Evolutionary conservation across 148 eudicot genomes (phyloP).

Genomic region (Beta vulgaris): DNA sequence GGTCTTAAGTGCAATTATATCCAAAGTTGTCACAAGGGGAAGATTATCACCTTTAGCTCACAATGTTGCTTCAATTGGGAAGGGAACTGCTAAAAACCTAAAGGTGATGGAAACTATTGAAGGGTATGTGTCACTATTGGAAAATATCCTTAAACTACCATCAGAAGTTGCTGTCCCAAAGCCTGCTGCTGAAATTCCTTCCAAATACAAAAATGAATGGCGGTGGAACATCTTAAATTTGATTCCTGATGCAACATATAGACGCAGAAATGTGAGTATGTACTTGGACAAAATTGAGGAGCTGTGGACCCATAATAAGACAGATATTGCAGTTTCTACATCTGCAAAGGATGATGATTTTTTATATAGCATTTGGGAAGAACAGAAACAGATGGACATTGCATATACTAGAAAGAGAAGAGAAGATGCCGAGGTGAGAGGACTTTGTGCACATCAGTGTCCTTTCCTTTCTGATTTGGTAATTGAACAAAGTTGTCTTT

Average conservation of each 20-base stretch:
- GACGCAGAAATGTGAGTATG: conserved; percentile 34
- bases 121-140: conserved; percentile 68
- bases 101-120: conserved; percentile 67
- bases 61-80: conserved; percentile 67
- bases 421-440: conserved; percentile 81
- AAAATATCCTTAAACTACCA: conserved; percentile 60
- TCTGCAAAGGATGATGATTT: conserved; percentile 42
- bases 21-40: conserved; percentile 53
- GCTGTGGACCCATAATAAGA: conserved; percentile 32
- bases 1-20: conserved; percentile 46
- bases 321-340: conserved; percentile 30
- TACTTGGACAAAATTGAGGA: conserved; percentile 54
- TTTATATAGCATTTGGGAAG: conserved; percentile 68
- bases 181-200: conserved; percentile 50
- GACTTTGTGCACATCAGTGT: background rate
- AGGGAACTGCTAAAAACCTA: conserved; percentile 56
- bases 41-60: conserved; percentile 59
- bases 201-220: conserved; percentile 63
- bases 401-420: conserved; percentile 51
- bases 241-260: conserved; percentile 30
- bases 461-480: background rate
- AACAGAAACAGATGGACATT: conserved; percentile 51
- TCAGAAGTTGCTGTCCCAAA: conserved; percentile 71
- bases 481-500: background rate
- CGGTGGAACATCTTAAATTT: conserved; percentile 54